Evolutionary conservation across 805 yeast genomes (phyloP).

Genomic region (Aciculoconidium aculeatum): DNA sequence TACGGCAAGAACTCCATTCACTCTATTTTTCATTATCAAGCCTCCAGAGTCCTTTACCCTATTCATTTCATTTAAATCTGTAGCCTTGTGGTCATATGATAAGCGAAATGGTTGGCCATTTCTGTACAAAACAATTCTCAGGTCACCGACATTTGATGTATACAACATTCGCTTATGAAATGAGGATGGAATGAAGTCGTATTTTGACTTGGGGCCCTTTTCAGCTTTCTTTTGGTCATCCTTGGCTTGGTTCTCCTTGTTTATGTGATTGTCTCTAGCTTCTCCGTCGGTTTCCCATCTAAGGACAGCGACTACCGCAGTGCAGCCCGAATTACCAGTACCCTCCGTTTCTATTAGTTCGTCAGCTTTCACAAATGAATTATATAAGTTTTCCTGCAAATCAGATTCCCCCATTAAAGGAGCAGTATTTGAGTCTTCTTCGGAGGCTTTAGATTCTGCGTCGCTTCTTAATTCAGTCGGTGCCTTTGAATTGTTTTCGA

Average conservation of each 20-base stretch:
- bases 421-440: constrained; percentile 11
- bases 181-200: constrained; percentile 43
- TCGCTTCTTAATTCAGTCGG: constrained; percentile 22
- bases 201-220: constrained; percentile 17
- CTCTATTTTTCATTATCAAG: constrained; percentile 80
- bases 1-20: constrained; percentile 92
- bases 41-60: constrained; percentile 82
- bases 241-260: constrained; percentile 2
- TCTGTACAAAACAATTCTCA: constrained; percentile 74
- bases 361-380: constrained; percentile 74
- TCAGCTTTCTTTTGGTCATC: no score
- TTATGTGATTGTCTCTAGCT: constrained; percentile 5
- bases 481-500: constrained; percentile 19
- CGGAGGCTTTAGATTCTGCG: constrained; percentile 10
- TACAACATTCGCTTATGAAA: constrained; percentile 70
- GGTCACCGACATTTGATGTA: constrained; percentile 94
- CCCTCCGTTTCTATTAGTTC: constrained; percentile 52
- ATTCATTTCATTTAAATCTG: constrained; percentile 69
- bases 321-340: constrained; percentile 79
- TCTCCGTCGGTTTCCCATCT: constrained; percentile 61
- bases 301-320: constrained; percentile 90
- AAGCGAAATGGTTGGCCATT: constrained; percentile 70
- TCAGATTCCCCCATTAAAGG: constrained; percentile 28
- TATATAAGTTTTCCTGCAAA: constrained; percentile 60
- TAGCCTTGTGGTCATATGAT: constrained; percentile 91